Conservation (phyloP, 2,329 filamentous ascomycete species). For the Canariomyces notabilis region DNA sequence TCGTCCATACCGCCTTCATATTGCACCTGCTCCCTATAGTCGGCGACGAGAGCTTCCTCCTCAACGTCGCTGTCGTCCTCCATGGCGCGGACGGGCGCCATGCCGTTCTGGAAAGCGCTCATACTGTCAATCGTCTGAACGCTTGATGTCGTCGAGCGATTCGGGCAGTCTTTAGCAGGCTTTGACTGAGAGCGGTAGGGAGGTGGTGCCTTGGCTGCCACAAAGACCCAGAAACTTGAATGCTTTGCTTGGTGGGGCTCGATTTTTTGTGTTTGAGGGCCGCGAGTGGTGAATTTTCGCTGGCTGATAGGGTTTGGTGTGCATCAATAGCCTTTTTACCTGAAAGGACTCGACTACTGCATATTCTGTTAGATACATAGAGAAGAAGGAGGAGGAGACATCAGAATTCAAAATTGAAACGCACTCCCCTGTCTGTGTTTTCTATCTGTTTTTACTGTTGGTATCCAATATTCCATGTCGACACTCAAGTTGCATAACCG, state of each 20-base stretch:
- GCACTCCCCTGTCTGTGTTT: too few relatives aligned
- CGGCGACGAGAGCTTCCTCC: slow-evolving; percentile 91
- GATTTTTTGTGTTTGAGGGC: slow-evolving; percentile 26
- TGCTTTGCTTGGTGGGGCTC: slow-evolving; percentile 26
- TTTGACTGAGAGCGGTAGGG: slow-evolving; percentile 32
- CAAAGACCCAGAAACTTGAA: slow-evolving; percentile 26
- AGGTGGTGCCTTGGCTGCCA: slow-evolving; percentile 29
- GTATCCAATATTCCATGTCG: too few relatives aligned
- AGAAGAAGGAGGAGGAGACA: too few relatives aligned
- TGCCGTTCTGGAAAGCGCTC: slow-evolving; percentile 59
- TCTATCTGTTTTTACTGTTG: too few relatives aligned
- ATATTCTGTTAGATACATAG: too few relatives aligned
- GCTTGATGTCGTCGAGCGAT: not conserved
- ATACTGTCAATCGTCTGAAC: slow-evolving; percentile 37
- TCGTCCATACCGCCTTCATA: slow-evolving; percentile 84
- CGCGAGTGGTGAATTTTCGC: slow-evolving; percentile 21
- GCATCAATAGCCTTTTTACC: slow-evolving; percentile 9
- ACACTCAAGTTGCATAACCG: not conserved
- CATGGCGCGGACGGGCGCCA: slow-evolving; percentile 53
- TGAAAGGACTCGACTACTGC: slow-evolving; percentile 3
- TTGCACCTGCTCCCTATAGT: slow-evolving; percentile 94
- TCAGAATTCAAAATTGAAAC: too few relatives aligned
- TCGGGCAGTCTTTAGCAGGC: slow-evolving; percentile 8
- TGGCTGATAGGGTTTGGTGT: slow-evolving; percentile 24
- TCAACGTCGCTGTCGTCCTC: slow-evolving; percentile 89